Evolutionary conservation across 768 basidiomycete genomes (phyloP), one percentile per base, ranked within the genome.

Genomic region (Phlebiopsis gigantea): DNA sequence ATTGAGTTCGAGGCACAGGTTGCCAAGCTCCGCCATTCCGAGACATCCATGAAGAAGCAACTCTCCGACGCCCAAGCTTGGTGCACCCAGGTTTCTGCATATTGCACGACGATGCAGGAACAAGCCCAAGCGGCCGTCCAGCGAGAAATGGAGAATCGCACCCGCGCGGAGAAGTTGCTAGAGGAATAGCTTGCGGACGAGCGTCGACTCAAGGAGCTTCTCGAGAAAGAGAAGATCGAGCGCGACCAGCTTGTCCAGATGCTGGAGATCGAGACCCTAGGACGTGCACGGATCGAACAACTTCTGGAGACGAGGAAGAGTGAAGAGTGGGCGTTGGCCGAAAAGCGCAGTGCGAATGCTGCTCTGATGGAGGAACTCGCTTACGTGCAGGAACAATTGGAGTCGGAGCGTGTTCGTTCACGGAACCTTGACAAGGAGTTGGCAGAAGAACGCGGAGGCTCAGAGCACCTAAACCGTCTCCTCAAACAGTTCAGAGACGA

Each of bases 231-330:
- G 50, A 52, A 52, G 26, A 3, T 21, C 12, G 50, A 39, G 22
- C 50, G 50, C 6, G 6, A 14, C n/a, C 50, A 34, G n/a, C 31
- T 52, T 12, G 50, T 21, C 31, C 31, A 52, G 4, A 28, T 28
- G 50, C 34, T 52, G 28, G 50, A 52, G 9, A 52, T 52, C 50
- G 50, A 52, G 31, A 52, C 50, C 12, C 6, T 52, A 17, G 21
- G 50, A 2, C 50, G 50, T 14, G 6, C 30, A 17, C 29, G 50
- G 7, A 14, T 52, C 2, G 50, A 52, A 34, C 19, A 34, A 15
- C 50, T 52, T 3, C 50, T 52, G 19, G 39, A 39, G 5, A 15
- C 31, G 6, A n/a, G 24, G 50, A 24, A 30, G 21, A 42, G n/a
- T n/a, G n/a, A n/a, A n/a, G 22, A 5, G 45, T 25, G 45, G 19